Conservation (phyloP, 176 grass and related monocot genomes). For the Elaeis guineensis region DNA sequence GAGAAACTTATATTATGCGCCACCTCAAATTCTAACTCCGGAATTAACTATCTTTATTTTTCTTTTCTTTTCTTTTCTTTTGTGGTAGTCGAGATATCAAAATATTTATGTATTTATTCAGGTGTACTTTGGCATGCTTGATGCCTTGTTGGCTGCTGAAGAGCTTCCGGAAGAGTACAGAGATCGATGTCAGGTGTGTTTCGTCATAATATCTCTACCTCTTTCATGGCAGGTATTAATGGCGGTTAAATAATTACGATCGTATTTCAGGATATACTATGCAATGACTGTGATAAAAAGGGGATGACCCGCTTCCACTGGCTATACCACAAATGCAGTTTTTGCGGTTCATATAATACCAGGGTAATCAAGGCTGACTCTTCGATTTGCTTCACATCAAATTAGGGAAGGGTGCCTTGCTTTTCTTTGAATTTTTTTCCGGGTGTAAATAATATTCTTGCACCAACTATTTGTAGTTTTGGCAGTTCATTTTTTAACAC, state of each 20-base stretch:
- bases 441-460: too few species aligned
- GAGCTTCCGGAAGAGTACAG: conserved; percentile 76
- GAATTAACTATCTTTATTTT: not conserved
- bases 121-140: conserved; percentile 98
- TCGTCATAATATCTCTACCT: not conserved
- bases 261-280: conserved; percentile 64
- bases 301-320: conserved; percentile 67
- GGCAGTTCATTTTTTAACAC: too few species aligned
- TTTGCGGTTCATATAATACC: conserved; percentile 78
- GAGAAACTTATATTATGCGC: too few species aligned
- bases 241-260: too few species aligned
- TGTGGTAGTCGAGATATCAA: not conserved
- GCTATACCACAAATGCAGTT: conserved; percentile 74
- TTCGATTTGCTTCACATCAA: conserved; percentile 36
- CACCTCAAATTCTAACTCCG: too few species aligned
- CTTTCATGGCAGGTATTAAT: too few species aligned
- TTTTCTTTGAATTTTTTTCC: not conserved
- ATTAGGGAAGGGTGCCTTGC: conserved; percentile 28
- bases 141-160: conserved; percentile 70
- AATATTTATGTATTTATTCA: conserved; percentile 15
- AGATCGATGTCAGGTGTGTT: conserved; percentile 53
- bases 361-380: conserved; percentile 67
- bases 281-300: conserved; percentile 74
- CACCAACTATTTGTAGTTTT: too few species aligned
- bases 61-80: not conserved